phyloP scores from a whole-genome alignment of 768 basidiomycete genomes.

The Rhodotorula graminis region DNA sequence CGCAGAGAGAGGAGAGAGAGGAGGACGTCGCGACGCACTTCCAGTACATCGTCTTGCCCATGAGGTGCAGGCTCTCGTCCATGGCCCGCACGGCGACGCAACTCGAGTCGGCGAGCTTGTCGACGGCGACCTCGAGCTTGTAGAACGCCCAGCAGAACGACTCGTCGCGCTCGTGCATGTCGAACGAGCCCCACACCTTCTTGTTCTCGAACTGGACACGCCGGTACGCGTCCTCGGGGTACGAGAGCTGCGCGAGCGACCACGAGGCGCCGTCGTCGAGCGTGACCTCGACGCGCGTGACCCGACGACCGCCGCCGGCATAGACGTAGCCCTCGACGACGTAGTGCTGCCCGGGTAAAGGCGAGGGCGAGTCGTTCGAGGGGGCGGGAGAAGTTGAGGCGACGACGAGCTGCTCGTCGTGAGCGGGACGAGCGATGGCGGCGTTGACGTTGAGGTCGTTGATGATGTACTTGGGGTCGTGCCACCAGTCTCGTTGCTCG shows the following conservation, averaged over 20 bases:
- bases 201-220: constrained; percentile 46
- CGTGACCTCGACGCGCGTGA: constrained; percentile 59
- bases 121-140: constrained; percentile 50
- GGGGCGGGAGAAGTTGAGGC: not conserved
- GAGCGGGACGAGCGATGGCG: constrained; percentile 57
- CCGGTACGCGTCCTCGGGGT: constrained; percentile 57
- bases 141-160: constrained; percentile 63
- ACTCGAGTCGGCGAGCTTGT: constrained; percentile 46
- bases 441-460: constrained; percentile 62
- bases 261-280: constrained; percentile 56
- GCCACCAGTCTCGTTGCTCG: constrained; percentile 57
- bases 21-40: constrained; percentile 22
- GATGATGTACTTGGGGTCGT: constrained; percentile 53
- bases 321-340: constrained; percentile 59
- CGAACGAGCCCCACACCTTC: constrained; percentile 54
- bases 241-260: constrained; percentile 51
- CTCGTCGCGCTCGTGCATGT: constrained; percentile 53
- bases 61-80: constrained; percentile 56
- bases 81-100: constrained; percentile 55
- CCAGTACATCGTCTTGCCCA: constrained; percentile 56
- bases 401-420: constrained; percentile 51
- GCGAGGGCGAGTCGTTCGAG: not conserved
- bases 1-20: constrained; percentile 44
- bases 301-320: constrained; percentile 58
- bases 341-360: constrained; percentile 46